Evolutionary conservation across 2,329 filamentous ascomycete species (phyloP).

Genomic region (Drechmeria coniospora): DNA sequence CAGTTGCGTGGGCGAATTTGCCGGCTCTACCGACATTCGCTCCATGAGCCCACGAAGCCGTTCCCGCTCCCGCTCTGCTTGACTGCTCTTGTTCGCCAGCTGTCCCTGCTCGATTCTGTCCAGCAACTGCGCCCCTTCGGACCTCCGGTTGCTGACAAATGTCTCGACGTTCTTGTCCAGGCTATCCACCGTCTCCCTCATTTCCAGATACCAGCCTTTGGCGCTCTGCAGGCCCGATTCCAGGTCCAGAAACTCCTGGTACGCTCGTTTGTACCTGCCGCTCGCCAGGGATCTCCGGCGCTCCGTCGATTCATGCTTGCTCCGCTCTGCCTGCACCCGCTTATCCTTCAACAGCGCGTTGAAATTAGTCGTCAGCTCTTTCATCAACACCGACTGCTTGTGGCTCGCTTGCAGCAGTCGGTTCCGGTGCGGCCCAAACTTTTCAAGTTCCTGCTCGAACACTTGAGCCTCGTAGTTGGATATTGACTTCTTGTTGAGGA

Average conservation of each 20-base stretch:
- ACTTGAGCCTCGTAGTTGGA: constrained; percentile 81
- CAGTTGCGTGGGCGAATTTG: constrained; percentile 16
- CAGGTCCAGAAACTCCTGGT: constrained; percentile 84
- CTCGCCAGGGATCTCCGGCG: constrained; percentile 69
- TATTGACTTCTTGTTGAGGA: constrained; percentile 94
- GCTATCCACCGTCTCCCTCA: constrained; percentile 87
- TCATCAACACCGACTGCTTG: constrained; percentile 87
- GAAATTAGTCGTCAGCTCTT: constrained; percentile 79
- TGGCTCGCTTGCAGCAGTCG: constrained; percentile 85
- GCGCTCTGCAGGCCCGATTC: constrained; percentile 74
- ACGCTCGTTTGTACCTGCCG: constrained; percentile 76
- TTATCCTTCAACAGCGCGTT: constrained; percentile 85
- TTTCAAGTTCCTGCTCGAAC: constrained; percentile 93
- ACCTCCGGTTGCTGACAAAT: constrained; percentile 86
- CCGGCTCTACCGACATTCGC: constrained; percentile 74
- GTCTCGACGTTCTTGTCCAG: constrained; percentile 91
- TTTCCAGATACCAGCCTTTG: constrained; percentile 87
- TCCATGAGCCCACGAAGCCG: constrained; percentile 85
- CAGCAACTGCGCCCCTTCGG: constrained; percentile 81
- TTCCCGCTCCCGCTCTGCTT: constrained; percentile 76
- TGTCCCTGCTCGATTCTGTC: constrained; percentile 74
- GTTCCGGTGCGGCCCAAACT: constrained; percentile 86
- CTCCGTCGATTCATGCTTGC: constrained; percentile 81
- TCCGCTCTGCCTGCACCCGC: constrained; percentile 83
- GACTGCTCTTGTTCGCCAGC: constrained; percentile 38